These are phyloP conservation scores for Claviceps maximensis DNA, from an alignment of 2,329 filamentous ascomycete genomes.

Conservation along the genomic window DNA sequence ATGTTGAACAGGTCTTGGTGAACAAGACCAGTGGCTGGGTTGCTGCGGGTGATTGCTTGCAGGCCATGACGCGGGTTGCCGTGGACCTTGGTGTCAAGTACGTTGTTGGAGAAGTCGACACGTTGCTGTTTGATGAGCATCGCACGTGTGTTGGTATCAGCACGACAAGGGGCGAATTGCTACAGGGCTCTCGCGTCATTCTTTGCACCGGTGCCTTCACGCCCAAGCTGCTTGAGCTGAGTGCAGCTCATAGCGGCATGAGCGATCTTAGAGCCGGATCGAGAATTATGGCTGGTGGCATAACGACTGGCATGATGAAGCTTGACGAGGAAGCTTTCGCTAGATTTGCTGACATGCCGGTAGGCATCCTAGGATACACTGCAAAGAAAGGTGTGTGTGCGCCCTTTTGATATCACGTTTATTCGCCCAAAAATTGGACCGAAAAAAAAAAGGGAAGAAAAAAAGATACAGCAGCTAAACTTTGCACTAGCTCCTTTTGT, in stretches of 20 bases:
- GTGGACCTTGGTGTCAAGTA: conserved; percentile 47
- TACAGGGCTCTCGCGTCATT: conserved; percentile 37
- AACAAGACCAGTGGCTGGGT: conserved; percentile 52
- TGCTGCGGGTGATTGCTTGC: conserved; percentile 44
- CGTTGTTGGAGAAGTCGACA: conserved; percentile 35
- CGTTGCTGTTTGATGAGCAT: conserved; percentile 30
- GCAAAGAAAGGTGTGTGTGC: conserved; percentile 16
- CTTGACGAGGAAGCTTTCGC: conserved; percentile 33
- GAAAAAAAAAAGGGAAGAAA: too few relatives aligned
- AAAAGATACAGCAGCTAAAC: neutral
- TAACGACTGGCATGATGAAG: conserved; percentile 43
- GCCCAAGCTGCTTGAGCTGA: conserved; percentile 38
- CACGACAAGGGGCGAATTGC: conserved; percentile 28
- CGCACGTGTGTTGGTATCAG: conserved; percentile 35
- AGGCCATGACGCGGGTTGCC: conserved; percentile 37
- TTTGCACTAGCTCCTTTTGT: conserved; percentile 37
- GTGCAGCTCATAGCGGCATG: conserved; percentile 32
- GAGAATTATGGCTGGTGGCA: conserved; percentile 45
- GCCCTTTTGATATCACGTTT: too few relatives aligned
- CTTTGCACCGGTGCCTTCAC: conserved; percentile 47
- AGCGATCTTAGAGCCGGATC: conserved; percentile 35
- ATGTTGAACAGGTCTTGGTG: conserved; percentile 44
- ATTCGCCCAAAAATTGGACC: too few relatives aligned
- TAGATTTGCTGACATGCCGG: conserved; percentile 35
- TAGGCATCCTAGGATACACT: conserved; percentile 28